Evolutionary conservation across 345 rosid species (phyloP).

Genomic region (Adansonia digitata): DNA sequence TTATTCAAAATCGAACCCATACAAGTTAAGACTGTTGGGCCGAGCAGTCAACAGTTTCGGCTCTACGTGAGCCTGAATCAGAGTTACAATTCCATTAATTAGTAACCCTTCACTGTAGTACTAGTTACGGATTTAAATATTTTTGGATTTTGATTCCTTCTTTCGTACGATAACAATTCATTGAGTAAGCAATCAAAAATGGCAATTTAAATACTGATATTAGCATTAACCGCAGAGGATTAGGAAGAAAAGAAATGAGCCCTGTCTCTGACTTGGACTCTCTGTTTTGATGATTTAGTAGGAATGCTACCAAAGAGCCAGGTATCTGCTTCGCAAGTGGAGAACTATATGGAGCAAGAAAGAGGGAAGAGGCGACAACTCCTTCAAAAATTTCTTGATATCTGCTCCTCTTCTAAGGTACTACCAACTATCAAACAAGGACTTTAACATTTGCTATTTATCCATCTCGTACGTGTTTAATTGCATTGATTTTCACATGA

Average conservation of each 20-base stretch:
- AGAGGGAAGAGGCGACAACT: slow-evolving; percentile 52
- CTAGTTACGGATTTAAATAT: no score
- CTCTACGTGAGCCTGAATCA: no score
- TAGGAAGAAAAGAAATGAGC: neutral
- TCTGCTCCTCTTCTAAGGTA: slow-evolving; percentile 58
- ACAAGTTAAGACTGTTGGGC: no score
- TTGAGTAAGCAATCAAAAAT: no score
- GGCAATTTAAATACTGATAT: no score
- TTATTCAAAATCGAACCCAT: no score
- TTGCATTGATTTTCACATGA: neutral
- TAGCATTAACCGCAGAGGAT: no score
- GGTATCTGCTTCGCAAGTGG: slow-evolving; percentile 58
- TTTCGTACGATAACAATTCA: no score
- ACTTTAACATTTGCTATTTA: neutral
- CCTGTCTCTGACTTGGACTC: neutral
- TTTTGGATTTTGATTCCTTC: no score
- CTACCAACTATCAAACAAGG: neutral
- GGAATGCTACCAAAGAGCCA: slow-evolving; percentile 45
- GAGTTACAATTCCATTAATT: no score
- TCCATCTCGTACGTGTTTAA: neutral
- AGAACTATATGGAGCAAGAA: slow-evolving; percentile 53
- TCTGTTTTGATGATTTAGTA: neutral
- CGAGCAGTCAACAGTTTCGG: no score
- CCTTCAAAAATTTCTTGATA: slow-evolving; percentile 44
- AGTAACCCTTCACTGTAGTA: no score